Conservation (phyloP, 768 basidiomycete genomes). For the Nevesoporus exiguus region DNA sequence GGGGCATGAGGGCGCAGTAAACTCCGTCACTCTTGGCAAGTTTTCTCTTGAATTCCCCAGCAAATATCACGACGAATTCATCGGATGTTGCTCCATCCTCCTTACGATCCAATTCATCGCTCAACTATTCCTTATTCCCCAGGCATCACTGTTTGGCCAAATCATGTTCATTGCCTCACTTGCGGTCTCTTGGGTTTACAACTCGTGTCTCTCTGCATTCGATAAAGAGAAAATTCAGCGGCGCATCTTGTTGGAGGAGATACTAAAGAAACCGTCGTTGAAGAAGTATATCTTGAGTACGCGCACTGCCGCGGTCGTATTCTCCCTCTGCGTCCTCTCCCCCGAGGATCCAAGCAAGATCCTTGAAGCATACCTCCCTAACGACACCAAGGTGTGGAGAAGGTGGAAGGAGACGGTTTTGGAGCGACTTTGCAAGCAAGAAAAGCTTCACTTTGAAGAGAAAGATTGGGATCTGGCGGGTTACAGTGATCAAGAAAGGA, state of each 20-base stretch:
- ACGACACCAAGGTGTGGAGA: conserved; percentile 10
- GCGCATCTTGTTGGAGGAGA: conserved; percentile 1
- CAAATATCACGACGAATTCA: not conserved
- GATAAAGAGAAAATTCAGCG: conserved; percentile 26
- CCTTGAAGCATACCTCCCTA: conserved; percentile 7
- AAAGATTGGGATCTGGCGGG: conserved; percentile 1
- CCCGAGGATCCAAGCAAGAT: conserved; percentile 7
- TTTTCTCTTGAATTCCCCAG: conserved; percentile 7
- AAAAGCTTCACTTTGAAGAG: not conserved
- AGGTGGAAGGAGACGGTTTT: conserved; percentile 4
- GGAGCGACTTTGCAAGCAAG: not conserved
- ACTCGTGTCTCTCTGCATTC: conserved; percentile 27
- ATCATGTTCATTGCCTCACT: conserved; percentile 28
- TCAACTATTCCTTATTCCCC: conserved; percentile 29
- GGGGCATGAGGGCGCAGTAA: conserved; percentile 18
- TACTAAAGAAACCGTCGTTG: not conserved
- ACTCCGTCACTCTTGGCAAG: conserved; percentile 24
- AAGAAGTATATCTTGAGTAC: conserved; percentile 3
- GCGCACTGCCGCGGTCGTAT: conserved; percentile 3
- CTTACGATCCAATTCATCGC: conserved; percentile 24
- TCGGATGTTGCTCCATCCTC: conserved; percentile 18
- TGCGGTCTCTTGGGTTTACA: conserved; percentile 28
- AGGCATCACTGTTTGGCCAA: conserved; percentile 29
- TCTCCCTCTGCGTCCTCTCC: conserved; percentile 4
- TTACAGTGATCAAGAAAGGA: not conserved